phyloP scores from a whole-genome alignment of 2,329 filamentous ascomycete species.

The Fonsecaea pedrosoi region DNA sequence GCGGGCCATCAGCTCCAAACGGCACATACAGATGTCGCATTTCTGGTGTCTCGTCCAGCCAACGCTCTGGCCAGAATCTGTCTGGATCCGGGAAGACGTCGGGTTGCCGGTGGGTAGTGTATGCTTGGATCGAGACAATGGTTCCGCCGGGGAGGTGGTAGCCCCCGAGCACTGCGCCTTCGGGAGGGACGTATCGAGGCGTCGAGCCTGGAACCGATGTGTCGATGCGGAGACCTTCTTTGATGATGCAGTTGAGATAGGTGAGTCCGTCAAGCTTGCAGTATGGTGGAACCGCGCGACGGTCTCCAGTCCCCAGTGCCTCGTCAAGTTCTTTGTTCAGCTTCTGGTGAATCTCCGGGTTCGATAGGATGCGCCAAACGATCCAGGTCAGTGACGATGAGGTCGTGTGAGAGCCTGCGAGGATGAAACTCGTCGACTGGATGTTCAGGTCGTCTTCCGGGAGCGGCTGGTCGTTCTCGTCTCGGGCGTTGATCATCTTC shows the following conservation, averaged over 20 bases:
- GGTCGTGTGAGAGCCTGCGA: conserved; percentile 20
- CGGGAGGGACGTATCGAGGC: conserved; percentile 19
- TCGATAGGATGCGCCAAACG: conserved; percentile 21
- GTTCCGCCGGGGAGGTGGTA: conserved; percentile 3
- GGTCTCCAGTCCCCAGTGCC: conserved; percentile 2
- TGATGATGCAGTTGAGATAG: conserved; percentile 21
- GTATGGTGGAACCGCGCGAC: background rate
- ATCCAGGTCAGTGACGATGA: conserved; percentile 24
- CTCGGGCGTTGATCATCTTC: conserved; percentile 21
- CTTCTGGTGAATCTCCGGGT: conserved; percentile 8
- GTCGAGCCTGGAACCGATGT: conserved; percentile 22
- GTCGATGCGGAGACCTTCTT: conserved; percentile 19
- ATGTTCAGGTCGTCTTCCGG: conserved; percentile 15
- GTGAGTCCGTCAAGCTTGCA: conserved; percentile 14
- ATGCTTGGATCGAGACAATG: conserved; percentile 22
- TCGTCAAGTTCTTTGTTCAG: conserved; percentile 11
- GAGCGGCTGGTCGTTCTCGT: conserved; percentile 12
- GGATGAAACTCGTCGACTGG: conserved; percentile 22
- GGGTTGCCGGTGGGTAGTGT: conserved; percentile 18
- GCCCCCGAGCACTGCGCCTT: conserved; percentile 1
- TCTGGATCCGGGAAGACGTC: conserved; percentile 18
- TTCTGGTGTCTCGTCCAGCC: conserved; percentile 20
- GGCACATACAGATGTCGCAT: conserved; percentile 22
- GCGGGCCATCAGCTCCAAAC: conserved; percentile 19
- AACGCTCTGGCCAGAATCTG: conserved; percentile 20